phyloP scores from a whole-genome alignment of 2,329 filamentous ascomycete genomes.

The Fusarium burgessii region DNA sequence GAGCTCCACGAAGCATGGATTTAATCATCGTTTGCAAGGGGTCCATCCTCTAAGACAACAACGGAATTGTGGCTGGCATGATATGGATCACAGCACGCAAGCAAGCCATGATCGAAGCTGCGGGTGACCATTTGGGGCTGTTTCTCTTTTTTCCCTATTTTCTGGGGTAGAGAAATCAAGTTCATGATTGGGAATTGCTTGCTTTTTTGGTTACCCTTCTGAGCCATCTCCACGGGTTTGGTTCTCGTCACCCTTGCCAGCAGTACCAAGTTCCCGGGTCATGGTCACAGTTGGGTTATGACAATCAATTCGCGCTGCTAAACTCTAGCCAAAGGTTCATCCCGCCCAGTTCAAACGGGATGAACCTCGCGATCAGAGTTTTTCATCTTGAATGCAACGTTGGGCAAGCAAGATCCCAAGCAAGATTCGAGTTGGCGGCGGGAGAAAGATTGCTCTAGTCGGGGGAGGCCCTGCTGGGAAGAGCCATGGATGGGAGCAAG shows the following conservation, averaged over 20 bases:
- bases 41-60: slow-evolving; percentile 15
- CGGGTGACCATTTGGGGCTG: slow-evolving; percentile 22
- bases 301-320: slow-evolving; percentile 4
- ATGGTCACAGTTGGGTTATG: slow-evolving; percentile 5
- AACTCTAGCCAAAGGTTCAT: neutral
- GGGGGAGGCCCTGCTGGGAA: slow-evolving; percentile 10
- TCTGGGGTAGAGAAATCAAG: slow-evolving; percentile 39
- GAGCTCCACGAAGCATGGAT: slow-evolving; percentile 30
- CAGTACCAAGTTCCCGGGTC: slow-evolving; percentile 39
- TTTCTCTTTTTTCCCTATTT: slow-evolving; percentile 23
- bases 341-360: neutral
- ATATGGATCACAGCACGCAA: slow-evolving; percentile 33
- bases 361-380: slow-evolving; percentile 10
- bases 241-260: slow-evolving; percentile 23
- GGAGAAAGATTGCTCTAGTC: slow-evolving; percentile 23
- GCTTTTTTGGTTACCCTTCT: slow-evolving; percentile 28
- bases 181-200: slow-evolving; percentile 24
- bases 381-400: slow-evolving; percentile 10
- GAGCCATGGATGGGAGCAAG: slow-evolving; percentile 14
- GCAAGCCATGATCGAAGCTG: slow-evolving; percentile 31
- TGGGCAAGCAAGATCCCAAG: slow-evolving; percentile 19
- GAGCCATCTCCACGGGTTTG: slow-evolving; percentile 17
- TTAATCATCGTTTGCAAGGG: slow-evolving; percentile 28
- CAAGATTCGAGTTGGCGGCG: slow-evolving; percentile 14
- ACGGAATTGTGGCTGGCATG: slow-evolving; percentile 43